These are phyloP conservation scores for Golubevia pallescens DNA, from an alignment of 1,284 basidiomycete genomes.

Conservation along the genomic window DNA sequence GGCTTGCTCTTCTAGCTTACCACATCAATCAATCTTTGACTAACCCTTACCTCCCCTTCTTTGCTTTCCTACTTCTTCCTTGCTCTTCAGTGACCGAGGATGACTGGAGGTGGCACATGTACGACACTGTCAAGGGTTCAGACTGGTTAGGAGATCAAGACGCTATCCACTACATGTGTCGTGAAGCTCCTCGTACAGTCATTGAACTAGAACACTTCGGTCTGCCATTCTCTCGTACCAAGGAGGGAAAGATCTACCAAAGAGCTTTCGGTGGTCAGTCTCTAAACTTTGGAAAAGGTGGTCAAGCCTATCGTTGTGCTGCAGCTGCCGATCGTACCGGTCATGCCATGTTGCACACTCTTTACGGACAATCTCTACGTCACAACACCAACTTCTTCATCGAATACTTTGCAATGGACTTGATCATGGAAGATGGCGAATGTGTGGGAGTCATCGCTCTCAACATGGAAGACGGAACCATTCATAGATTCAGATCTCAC, in stretches of 20 bases:
- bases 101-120: conserved; percentile 99
- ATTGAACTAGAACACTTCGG: conserved; percentile 98
- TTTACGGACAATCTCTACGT: conserved; percentile 97
- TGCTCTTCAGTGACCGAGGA: conserved; percentile 86
- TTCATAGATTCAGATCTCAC: conserved; percentile 97
- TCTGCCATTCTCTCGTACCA: conserved; percentile 97
- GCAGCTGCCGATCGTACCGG: conserved; percentile 99
- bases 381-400: conserved; percentile 99
- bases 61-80: conserved; percentile 8
- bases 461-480: conserved; percentile 99
- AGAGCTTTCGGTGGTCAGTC: conserved; percentile 99
- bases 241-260: conserved; percentile 99
- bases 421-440: conserved; percentile 98
- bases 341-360: conserved; percentile 96
- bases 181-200: conserved; percentile 90
- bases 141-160: conserved; percentile 99
- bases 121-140: conserved; percentile 98
- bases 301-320: conserved; percentile 98
- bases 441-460: conserved; percentile 99
- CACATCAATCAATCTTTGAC: too few relatives aligned
- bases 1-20: too few relatives aligned
- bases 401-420: conserved; percentile 93
- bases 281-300: conserved; percentile 94
- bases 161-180: conserved; percentile 98
- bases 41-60: conserved; percentile 3